Percentiles rank a stretch among this genome's conserved stretches.
phyloP scores from a whole-genome alignment of 129 eudicot species.

The Helianthus tuberosus region DNA sequence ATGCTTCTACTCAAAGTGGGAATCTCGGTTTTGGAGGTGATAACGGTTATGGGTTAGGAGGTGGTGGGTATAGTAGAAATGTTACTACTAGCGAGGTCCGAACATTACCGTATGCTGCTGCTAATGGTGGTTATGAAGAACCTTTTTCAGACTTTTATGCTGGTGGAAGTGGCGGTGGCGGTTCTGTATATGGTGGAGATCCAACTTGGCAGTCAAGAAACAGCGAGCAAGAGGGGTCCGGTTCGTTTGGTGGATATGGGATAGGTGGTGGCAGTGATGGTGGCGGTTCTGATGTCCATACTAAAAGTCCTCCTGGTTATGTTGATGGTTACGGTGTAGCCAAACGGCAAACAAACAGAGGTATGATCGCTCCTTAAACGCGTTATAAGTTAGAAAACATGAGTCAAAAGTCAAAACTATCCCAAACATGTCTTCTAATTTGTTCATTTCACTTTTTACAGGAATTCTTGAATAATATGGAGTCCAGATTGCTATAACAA shows the following conservation, averaged over 20 bases:
- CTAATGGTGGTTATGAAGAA: slow-evolving; percentile 59
- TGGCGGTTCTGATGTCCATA: slow-evolving; percentile 45
- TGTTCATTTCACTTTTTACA: slow-evolving; percentile 29
- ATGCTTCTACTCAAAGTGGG: slow-evolving; percentile 45
- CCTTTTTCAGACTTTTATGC: slow-evolving; percentile 61
- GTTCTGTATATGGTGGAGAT: slow-evolving; percentile 61
- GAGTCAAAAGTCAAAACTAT: not conserved
- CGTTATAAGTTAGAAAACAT: not conserved
- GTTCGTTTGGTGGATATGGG: slow-evolving; percentile 63
- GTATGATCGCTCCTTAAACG: slow-evolving; percentile 31
- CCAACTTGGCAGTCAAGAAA: slow-evolving; percentile 59
- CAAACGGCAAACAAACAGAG: slow-evolving; percentile 61
- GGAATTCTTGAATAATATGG: slow-evolving; percentile 51
- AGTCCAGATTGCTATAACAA: slow-evolving; percentile 33
- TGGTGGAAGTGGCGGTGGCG: slow-evolving; percentile 41
- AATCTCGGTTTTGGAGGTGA: slow-evolving; percentile 64
- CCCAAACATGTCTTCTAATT: slow-evolving; percentile 1
- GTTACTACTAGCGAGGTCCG: slow-evolving; percentile 42
- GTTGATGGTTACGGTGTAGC: slow-evolving; percentile 58
- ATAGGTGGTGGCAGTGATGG: slow-evolving; percentile 37
- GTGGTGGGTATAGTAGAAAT: slow-evolving; percentile 62
- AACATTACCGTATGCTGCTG: slow-evolving; percentile 37
- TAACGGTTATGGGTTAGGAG: slow-evolving; percentile 44
- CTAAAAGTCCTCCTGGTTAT: slow-evolving; percentile 56
- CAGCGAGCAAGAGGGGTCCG: slow-evolving; percentile 60